Evolutionary conservation across 805 yeast genomes (phyloP).

Genomic region (Priceomyces fermenticarens): DNA sequence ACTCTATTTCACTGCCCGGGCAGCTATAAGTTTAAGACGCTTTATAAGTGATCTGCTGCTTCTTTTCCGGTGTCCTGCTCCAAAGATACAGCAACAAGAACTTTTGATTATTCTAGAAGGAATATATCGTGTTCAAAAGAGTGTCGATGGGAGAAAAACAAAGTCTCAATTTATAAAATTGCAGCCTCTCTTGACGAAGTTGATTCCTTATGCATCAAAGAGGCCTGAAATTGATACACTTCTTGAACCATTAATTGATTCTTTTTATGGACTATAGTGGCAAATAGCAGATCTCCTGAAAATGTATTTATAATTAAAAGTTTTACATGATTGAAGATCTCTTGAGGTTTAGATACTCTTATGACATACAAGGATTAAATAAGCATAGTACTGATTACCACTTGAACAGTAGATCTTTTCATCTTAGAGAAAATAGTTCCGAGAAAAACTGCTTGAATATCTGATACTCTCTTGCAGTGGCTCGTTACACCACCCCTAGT

Average conservation of each 20-base stretch:
- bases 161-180: conserved; percentile 7
- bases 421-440: background rate
- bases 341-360: too few species aligned
- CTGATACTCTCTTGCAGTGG: too few species aligned
- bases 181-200: conserved; percentile 13
- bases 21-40: conserved; percentile 59
- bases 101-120: conserved; percentile 47
- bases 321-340: too few species aligned
- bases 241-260: conserved; percentile 3
- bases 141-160: conserved; percentile 3
- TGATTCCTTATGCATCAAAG: conserved; percentile 14
- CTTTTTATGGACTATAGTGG: background rate
- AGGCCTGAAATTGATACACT: conserved; percentile 2
- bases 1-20: conserved; percentile 50
- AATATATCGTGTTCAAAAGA: conserved; percentile 1
- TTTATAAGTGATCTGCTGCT: conserved; percentile 62
- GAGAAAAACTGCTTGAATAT: too few species aligned
- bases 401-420: conserved; percentile 2
- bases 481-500: too few species aligned
- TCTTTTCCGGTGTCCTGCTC: conserved; percentile 60
- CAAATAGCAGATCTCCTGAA: background rate
- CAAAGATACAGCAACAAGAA: conserved; percentile 65
- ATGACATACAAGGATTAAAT: too few species aligned
- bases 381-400: too few species aligned
- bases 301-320: too few species aligned